Base-by-base conservation (phyloP, 331 rosid species). In the Rhamnella rubrinervis region DNA sequence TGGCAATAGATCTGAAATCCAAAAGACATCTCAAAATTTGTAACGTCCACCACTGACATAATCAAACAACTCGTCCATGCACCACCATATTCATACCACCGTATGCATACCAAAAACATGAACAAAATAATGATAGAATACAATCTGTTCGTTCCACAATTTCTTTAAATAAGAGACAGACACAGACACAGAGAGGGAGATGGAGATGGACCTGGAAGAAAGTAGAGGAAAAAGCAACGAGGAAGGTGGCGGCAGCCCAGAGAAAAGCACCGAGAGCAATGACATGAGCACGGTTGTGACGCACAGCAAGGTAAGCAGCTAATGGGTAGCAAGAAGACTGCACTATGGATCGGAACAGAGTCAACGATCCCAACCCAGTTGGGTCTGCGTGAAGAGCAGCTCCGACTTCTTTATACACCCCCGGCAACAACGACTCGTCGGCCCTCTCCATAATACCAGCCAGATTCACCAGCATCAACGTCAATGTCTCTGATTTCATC, bases 201-300 rank as follows among this genome's bases (percentile, higher is more conserved):
- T 62, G 13, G 50, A 47, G 10, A 49, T 5, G 13, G n/a, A 87
- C 96, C 96, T 92, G 96, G 13, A 80, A 76, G 85, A 88, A 89
- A 70, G 96, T 85, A 76, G 92, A 75, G 61, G 96, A 89, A 51
- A 92, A 50, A 61, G 88, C 96, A 25, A 92, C 93, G 35, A 87
- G 88, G 72, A 89, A 88, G 0, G 98, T 92, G 49, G 98, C 91
- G 2, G 92, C 84, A 6, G 96, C 96, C 96, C 96, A 89, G 8
- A 88, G 98, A 75, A 92, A 87, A 39, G 96, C 96, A 5, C 98
- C 98, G 2, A 88, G 85, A 72, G 96, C 91, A 13, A 89, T 92
- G 72, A 92, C 93, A 23, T 77, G 89, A 18, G 93, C 84, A 3
- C 96, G 98, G 46, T 92, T 88, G 79, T 84, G 87, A 23, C 78